Base-by-base conservation (phyloP, 2,329 filamentous ascomycete genomes). In the Alternaria dauci region DNA sequence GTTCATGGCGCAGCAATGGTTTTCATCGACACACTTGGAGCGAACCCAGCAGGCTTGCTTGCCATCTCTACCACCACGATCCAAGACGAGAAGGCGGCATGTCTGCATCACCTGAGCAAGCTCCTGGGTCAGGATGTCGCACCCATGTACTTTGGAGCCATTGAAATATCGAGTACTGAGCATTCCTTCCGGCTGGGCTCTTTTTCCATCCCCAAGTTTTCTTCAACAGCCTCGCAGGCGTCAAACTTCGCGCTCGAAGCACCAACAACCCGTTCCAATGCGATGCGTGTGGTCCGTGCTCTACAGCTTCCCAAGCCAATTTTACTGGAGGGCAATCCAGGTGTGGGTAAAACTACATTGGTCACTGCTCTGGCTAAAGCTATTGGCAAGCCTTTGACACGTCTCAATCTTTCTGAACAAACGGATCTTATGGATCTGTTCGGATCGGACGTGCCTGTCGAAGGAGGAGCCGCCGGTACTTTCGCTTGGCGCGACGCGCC, bases 381-480 rank as follows among this genome's bases (percentile, higher is more conserved):
- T 4, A 91, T 92, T 65, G 93, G 94, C 5, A 90, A 90, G 63
- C 90, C 91, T 8, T 81, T 99, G 64, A 97, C 93, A 0, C 87
- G 95, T 70, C 97, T 99, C 79, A 99, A 99, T 74, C 83, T 99
- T 61, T 98, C 95, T 0, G 95, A 99, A 70, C 95, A 99, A 80
- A 99, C 96, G 0, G 95, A 99, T 78, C 82, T 99, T 51, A 97
- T 98, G 86, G 95, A 99, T 76, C 83, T 99, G 1, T 99, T 99
- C 76, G 95, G 95, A 60, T 97, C 94, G 0, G 95, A 99, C 81
- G 93, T 97, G 8, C 95, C 95, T 0, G 89, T 97, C 4, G 95
- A 98, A 79, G 94, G 93, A n/a, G 93, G 91, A 1, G 89, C 91
- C 71, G 91, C 93, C 8, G 95, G 95, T 1, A 91, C 92, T 61